Conservation (phyloP, 1,284 basidiomycete species). For the Ceratobasidium sp. region DNA sequence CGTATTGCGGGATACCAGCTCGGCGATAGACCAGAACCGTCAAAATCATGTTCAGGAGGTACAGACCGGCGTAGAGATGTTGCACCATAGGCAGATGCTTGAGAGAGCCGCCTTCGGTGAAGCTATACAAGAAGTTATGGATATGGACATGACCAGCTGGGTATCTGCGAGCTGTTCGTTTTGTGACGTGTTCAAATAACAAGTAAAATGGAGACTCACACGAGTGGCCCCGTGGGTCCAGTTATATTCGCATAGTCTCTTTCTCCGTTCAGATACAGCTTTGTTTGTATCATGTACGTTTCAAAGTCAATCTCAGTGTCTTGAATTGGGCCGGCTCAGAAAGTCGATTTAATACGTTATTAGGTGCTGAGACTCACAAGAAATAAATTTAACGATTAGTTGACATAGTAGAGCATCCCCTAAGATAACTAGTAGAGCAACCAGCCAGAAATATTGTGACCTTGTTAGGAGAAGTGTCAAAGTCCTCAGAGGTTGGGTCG, state of each 20-base stretch:
- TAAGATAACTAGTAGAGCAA: slow-evolving; percentile 70
- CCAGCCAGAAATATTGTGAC: slow-evolving; percentile 69
- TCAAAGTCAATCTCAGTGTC: slow-evolving; percentile 99
- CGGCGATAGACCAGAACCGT: slow-evolving; percentile 75
- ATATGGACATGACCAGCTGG: slow-evolving; percentile 93
- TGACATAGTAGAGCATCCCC: slow-evolving; percentile 80
- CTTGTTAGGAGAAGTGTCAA: slow-evolving; percentile 63
- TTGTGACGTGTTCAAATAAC: background rate
- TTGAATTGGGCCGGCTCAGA: slow-evolving; percentile 52
- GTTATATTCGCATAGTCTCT: slow-evolving; percentile 85
- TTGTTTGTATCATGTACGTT: slow-evolving; percentile 90
- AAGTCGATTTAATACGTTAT: slow-evolving; percentile 23
- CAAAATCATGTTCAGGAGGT: slow-evolving; percentile 71
- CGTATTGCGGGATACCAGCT: slow-evolving; percentile 80
- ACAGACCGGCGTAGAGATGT: slow-evolving; percentile 79
- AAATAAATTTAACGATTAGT: slow-evolving; percentile 79
- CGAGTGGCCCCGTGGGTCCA: slow-evolving; percentile 93
- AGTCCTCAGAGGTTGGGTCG: slow-evolving; percentile 16
- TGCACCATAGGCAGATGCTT: slow-evolving; percentile 57
- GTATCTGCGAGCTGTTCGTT: slow-evolving; percentile 68
- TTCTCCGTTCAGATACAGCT: slow-evolving; percentile 83
- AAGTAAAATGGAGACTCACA: slow-evolving; percentile 65
- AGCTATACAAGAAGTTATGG: slow-evolving; percentile 74
- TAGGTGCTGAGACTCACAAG: slow-evolving; percentile 67
- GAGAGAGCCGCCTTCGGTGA: slow-evolving; percentile 67